These are phyloP conservation scores for Pythium catenulatum DNA, from an alignment of 352 stramenopile species.

Conservation along the genomic window DNA sequence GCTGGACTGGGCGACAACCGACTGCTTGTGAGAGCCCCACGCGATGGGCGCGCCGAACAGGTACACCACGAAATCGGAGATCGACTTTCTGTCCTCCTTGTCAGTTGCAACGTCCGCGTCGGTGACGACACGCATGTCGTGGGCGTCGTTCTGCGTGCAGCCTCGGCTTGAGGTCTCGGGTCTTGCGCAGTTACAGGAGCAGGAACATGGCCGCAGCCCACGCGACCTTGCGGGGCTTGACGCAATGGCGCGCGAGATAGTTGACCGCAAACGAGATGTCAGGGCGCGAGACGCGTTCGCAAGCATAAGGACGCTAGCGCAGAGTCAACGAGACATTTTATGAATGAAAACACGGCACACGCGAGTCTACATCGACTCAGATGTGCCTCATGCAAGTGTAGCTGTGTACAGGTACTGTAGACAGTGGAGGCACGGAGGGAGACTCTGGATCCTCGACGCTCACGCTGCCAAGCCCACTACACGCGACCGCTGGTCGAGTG, in stretches of 20 bases:
- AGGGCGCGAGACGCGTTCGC: not conserved
- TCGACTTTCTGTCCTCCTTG: conserved; percentile 33
- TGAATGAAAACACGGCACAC: too few species aligned
- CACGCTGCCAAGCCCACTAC: too few species aligned
- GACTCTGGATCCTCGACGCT: too few species aligned
- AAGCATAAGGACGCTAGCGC: too few species aligned
- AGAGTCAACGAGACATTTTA: too few species aligned
- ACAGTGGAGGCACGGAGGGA: too few species aligned
- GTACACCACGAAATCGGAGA: conserved; percentile 26
- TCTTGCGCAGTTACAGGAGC: not conserved
- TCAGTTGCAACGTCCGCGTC: conserved; percentile 58
- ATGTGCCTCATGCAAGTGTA: too few species aligned
- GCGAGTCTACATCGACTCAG: too few species aligned
- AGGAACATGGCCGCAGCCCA: conserved; percentile 41
- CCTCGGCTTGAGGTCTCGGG: not conserved
- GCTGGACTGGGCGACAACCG: conserved; percentile 47
- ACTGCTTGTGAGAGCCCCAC: conserved; percentile 55
- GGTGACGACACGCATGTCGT: not conserved
- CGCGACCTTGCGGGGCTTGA: not conserved
- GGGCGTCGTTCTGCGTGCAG: not conserved
- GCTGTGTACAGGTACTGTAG: too few species aligned
- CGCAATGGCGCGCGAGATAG: not conserved
- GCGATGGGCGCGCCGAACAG: conserved; percentile 38
- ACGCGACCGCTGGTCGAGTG: too few species aligned
- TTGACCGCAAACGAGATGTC: conserved; percentile 35